Base-by-base conservation (phyloP, 768 basidiomycete genomes). In the Candolleomyces eurysporus region DNA sequence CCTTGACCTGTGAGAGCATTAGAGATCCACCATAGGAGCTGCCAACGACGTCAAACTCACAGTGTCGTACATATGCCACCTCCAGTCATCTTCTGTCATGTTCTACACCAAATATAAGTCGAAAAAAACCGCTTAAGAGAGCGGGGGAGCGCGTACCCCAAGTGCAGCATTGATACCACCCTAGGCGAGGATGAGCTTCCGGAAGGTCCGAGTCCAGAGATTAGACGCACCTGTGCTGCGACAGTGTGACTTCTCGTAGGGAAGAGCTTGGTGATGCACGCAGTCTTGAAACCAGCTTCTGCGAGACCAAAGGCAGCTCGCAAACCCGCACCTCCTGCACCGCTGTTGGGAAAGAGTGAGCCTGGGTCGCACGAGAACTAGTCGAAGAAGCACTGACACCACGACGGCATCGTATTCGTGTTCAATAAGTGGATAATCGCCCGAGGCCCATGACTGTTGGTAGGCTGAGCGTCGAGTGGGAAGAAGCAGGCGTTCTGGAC, bases 51-150 rank as follows among this genome's bases (percentile, higher is more conserved):
- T 6, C 60, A 48, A 13, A 75, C 90, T 68, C 73, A 93, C 93
- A 56, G 92, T 94, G 72, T 94, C 93, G 70, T 94, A 96, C 94
- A 96, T 97, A 72, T 97, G 96, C 96, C 95, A 97, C 76, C 95
- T 81, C 95, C 96, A 98, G 73, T 98, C 95, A 71, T 98, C 97
- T 78, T 99, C 97, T 4, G 95, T 97, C 95, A 98, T 96, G 79
- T 98, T 97, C 88, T 94, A 71, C 40, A 58, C 22, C 48, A 39
- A 48, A 64, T 21, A 57, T 67, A 64, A 2, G 62, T 30, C 51
- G 30, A 21, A 32, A 58, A 50, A 48, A 8, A n/a, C n/a, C 22
- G 46, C 39, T 45, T 39, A 60, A 64, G 26, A 54, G 64, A 19
- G 55, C 40, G 2, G 19, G 60, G 17, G 65, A 19, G 81, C 88